These are phyloP conservation scores for Amniculicola lignicola DNA, from an alignment of 495 filamentous ascomycete species.

Conservation along the genomic window DNA sequence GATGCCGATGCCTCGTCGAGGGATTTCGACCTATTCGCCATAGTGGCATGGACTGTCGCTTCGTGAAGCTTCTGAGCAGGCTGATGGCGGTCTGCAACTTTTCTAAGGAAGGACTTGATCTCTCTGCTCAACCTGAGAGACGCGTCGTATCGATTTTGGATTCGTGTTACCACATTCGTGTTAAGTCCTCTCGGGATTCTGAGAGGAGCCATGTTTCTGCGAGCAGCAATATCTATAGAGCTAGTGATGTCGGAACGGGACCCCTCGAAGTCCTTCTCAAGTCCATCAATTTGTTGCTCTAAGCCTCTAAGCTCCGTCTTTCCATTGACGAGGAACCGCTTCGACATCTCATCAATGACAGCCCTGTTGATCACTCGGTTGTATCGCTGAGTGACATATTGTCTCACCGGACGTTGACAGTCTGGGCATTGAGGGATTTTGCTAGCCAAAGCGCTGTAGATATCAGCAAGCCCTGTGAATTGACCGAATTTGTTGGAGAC, in stretches of 20 bases:
- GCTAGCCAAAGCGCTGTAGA: constrained; percentile 51
- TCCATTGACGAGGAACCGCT: constrained; percentile 58
- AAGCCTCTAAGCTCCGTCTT: constrained; percentile 38
- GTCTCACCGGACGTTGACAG: constrained; percentile 60
- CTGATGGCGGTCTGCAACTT: constrained; percentile 4
- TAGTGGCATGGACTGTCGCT: constrained; percentile 2
- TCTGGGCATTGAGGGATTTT: constrained; percentile 59
- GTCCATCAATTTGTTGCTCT: background rate
- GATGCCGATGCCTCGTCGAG: background rate
- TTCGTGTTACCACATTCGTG: background rate
- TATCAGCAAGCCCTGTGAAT: constrained; percentile 47
- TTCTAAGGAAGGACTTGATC: background rate
- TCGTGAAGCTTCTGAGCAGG: constrained; percentile 8
- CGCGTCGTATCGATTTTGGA: background rate
- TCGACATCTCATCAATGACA: constrained; percentile 63
- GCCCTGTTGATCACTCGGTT: constrained; percentile 62
- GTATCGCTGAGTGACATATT: constrained; percentile 56
- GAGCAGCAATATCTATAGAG: no score
- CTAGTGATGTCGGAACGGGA: background rate
- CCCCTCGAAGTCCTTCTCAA: background rate
- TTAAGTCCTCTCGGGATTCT: background rate
- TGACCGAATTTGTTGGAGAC: constrained; percentile 45
- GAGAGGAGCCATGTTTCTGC: background rate
- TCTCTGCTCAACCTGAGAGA: background rate
- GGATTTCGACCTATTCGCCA: background rate